These are phyloP conservation scores for Beauveria rudraprayagi DNA, from an alignment of 2,329 filamentous ascomycete genomes.

Conservation along the genomic window DNA sequence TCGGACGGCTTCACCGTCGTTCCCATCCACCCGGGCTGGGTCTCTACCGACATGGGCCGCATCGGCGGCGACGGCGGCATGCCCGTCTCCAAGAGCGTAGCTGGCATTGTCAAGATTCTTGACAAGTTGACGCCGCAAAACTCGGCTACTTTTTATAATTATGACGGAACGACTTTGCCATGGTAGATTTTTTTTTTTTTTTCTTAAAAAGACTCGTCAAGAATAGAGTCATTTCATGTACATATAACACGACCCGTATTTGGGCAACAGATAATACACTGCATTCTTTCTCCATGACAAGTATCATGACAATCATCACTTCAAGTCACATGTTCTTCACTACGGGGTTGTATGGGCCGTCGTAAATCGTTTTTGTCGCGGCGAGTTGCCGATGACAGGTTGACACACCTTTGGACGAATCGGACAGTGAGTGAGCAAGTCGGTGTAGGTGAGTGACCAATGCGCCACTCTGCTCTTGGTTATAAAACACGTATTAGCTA, in stretches of 20 bases:
- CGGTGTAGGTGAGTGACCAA: too few species aligned
- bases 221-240: background rate
- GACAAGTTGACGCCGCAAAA: constrained; percentile 4
- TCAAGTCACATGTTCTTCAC: too few species aligned
- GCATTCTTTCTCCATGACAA: background rate
- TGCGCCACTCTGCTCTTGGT: too few species aligned
- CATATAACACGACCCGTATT: background rate
- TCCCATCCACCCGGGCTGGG: constrained; percentile 8
- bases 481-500: too few species aligned
- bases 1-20: constrained; percentile 11
- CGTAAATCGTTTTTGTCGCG: too few species aligned
- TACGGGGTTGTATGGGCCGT: too few species aligned
- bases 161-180: constrained; percentile 7
- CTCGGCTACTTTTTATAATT: constrained; percentile 9
- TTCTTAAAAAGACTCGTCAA: background rate
- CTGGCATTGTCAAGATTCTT: constrained; percentile 4
- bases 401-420: too few species aligned
- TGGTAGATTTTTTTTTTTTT: background rate
- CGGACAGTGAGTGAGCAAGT: too few species aligned
- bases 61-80: constrained; percentile 4
- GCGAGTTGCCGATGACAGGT: too few species aligned
- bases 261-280: background rate
- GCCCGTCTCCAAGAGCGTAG: constrained; percentile 3
- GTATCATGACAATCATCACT: background rate
- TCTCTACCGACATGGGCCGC: constrained; percentile 6